Conservation (phyloP, 139 green algal genomes). For the Picochlorum sp. region DNA sequence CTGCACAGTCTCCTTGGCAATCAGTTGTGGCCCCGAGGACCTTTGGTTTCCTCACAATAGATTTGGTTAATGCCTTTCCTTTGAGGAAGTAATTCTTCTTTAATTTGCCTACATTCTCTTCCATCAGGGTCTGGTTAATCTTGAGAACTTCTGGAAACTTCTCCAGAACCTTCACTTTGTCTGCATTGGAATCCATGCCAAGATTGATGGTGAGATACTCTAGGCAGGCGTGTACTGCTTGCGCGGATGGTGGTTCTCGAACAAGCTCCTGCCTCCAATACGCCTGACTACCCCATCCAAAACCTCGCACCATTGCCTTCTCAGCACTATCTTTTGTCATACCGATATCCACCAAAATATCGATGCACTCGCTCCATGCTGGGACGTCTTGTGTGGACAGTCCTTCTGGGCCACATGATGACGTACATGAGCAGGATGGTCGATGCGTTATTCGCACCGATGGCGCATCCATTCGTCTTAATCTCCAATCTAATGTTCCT, state of each 20-base stretch:
- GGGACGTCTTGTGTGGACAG: neutral
- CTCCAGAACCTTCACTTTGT: neutral
- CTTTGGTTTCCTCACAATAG: conserved; percentile 7
- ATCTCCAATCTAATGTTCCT: no score
- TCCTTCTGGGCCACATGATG: neutral
- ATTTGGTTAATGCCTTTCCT: neutral
- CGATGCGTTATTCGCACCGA: no score
- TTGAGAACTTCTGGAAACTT: conserved; percentile 14
- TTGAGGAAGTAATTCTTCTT: conserved; percentile 14
- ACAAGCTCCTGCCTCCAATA: conserved; percentile 27
- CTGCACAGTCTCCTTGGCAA: conserved; percentile 10
- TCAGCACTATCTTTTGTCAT: conserved; percentile 1
- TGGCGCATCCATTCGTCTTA: no score
- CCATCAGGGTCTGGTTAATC: conserved; percentile 1
- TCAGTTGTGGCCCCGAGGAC: conserved; percentile 4
- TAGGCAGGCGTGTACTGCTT: neutral
- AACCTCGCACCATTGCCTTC: conserved; percentile 9
- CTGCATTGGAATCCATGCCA: neutral
- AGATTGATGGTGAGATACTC: neutral
- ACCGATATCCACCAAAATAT: neutral
- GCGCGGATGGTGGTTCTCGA: neutral
- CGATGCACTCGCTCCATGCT: neutral
- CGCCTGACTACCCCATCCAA: conserved; percentile 25
- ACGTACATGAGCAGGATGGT: neutral
- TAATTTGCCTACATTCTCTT: conserved; percentile 7